phyloP scores from a whole-genome alignment of 768 basidiomycete species.

The Paxillus involutus region DNA sequence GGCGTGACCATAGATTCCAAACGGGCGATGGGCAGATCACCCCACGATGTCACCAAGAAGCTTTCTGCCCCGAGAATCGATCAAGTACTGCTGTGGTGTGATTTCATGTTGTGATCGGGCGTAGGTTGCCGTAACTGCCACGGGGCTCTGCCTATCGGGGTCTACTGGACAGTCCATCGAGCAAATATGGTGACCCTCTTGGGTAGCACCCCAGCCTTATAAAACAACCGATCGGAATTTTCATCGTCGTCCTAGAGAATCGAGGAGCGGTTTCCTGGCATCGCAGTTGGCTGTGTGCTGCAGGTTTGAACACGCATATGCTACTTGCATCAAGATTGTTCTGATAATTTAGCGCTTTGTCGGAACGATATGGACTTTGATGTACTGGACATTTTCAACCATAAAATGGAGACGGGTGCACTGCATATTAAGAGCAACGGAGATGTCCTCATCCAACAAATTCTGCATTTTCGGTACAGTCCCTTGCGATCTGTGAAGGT shows the following conservation, averaged over 20 bases:
- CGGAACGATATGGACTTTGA: conserved; percentile 15
- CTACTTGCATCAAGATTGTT: neutral
- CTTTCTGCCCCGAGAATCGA: neutral
- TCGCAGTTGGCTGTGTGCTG: no score
- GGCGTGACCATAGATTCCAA: neutral
- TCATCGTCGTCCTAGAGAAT: no score
- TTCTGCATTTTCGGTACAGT: conserved; percentile 58
- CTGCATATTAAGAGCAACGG: conserved; percentile 1
- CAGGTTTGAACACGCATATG: no score
- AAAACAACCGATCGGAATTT: no score
- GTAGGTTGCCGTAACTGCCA: neutral
- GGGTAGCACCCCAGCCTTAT: no score
- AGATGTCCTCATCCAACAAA: conserved; percentile 42
- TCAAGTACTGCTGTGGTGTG: neutral
- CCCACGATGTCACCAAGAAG: neutral
- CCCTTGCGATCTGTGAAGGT: conserved; percentile 55
- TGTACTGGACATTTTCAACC: conserved; percentile 17
- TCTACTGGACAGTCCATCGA: no score
- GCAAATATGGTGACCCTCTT: no score
- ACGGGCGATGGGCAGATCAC: neutral
- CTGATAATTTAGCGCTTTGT: conserved; percentile 7
- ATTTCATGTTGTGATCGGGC: neutral
- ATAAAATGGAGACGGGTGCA: conserved; percentile 6
- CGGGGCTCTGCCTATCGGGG: no score
- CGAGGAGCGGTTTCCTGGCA: no score